Evolutionary conservation across 2,329 filamentous ascomycete species (phyloP), one percentile per base, ranked within the genome.

Genomic region (Clonostachys solani): DNA sequence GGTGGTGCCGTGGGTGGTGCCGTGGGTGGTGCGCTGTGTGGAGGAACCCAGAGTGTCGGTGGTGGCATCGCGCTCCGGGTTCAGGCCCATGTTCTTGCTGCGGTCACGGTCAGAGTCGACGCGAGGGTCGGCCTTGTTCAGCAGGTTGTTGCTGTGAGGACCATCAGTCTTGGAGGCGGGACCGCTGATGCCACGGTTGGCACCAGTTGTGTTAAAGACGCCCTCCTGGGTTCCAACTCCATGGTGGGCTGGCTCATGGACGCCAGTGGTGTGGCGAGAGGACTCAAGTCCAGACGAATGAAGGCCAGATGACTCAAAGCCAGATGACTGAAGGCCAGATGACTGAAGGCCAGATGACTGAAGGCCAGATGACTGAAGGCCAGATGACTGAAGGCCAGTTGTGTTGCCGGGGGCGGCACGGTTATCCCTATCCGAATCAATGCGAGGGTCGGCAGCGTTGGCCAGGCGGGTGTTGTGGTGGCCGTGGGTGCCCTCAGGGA

Each of bases 61-160:
- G 41, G 49, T 47, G 46, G 50, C 52, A 38, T 60, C 35, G 52
- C 48, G 44, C 19, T 40, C 18, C 15, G 50, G 56, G 53, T 64
- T 64, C 33, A 52, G 50, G 12, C 62, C 61, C 51, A 61, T 34
- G 54, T 61, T 68, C 47, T 56, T 57, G 54, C 60, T 64, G 42
- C 66, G 61, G 46, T 74, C 72, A 13, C 74, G 64, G 54, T 81
- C 75, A 5, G 72, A 76, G 57, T 82, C 77, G 45, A 79, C 66
- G n/a, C 75, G 65, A 17, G 77, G 77, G 52, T 82, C 78, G 3
- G 60, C 40, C 56, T 77, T 77, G 67, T 82, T 82, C 18, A 65
- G 54, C 15, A 71, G 10, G 49, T 74, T 67, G 3, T 68, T 71
- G 48, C 54, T 55, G 59, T 81, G 75, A 40, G 77, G 76, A 1